Conservation (phyloP, 2,329 filamentous ascomycete genomes). For the Byssothecium circinans region DNA sequence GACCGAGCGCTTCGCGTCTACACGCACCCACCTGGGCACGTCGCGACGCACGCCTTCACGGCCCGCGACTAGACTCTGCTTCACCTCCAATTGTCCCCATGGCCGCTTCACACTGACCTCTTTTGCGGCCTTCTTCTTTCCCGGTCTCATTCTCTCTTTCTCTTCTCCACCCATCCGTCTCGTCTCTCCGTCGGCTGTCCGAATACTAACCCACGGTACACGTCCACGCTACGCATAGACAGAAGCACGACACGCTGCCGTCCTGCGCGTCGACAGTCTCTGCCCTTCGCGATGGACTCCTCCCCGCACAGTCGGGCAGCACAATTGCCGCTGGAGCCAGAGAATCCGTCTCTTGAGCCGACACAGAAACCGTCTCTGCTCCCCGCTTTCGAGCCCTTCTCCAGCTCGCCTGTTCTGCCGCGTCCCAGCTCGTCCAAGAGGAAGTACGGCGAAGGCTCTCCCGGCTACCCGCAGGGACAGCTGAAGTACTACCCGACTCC, state of each 20-base stretch:
- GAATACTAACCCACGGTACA: slow-evolving; percentile 26
- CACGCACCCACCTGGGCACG: slow-evolving; percentile 12
- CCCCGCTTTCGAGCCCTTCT: slow-evolving; percentile 76
- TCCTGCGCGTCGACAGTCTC: slow-evolving; percentile 29
- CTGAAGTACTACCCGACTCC: slow-evolving; percentile 84
- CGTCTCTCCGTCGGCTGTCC: slow-evolving; percentile 26
- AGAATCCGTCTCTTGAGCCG: slow-evolving; percentile 34
- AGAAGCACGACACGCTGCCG: slow-evolving; percentile 30
- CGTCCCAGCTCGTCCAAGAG: slow-evolving; percentile 65
- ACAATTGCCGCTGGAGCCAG: slow-evolving; percentile 31
- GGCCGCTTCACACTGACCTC: slow-evolving; percentile 31
- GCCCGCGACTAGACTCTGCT: slow-evolving; percentile 13
- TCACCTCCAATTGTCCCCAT: slow-evolving; percentile 6
- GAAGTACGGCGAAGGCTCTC: slow-evolving; percentile 57
- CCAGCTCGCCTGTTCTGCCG: slow-evolving; percentile 72
- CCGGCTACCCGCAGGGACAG: slow-evolving; percentile 51
- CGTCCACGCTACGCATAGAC: slow-evolving; percentile 16
- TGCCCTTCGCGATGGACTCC: slow-evolving; percentile 35
- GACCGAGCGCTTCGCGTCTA: slow-evolving; percentile 28
- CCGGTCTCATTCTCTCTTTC: slow-evolving; percentile 12
- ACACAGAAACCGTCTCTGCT: slow-evolving; percentile 69
- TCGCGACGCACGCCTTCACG: slow-evolving; percentile 1
- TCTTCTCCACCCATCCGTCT: slow-evolving; percentile 14
- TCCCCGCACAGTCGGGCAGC: slow-evolving; percentile 28
- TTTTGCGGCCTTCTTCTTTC: slow-evolving; percentile 23